Percentiles rank a stretch among this genome's conserved stretches.
phyloP scores from a whole-genome alignment of 306 rosid genomes.

The Luffa aegyptiaca region DNA sequence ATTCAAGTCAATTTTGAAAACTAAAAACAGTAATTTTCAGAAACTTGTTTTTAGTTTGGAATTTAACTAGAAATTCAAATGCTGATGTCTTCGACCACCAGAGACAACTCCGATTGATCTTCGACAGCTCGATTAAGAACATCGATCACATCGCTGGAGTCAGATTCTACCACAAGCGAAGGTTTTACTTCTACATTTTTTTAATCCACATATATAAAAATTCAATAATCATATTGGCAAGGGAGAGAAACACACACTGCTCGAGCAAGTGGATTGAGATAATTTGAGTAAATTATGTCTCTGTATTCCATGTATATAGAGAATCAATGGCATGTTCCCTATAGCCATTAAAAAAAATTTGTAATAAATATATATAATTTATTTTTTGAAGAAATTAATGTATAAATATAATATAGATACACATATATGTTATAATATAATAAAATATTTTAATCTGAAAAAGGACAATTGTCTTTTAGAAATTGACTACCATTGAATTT shows the following conservation, averaged over 20 bases:
- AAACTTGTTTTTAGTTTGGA: too few species aligned
- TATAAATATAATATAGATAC: background rate
- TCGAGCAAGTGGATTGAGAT: background rate
- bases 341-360: background rate
- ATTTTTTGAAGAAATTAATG: background rate
- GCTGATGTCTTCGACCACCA: too few species aligned
- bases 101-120: too few species aligned
- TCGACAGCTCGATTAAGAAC: too few species aligned
- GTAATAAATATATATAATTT: too few species aligned
- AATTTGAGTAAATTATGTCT: background rate
- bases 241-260: background rate
- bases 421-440: background rate
- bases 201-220: too few species aligned
- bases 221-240: background rate
- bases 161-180: too few species aligned
- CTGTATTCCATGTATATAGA: background rate
- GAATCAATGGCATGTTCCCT: background rate
- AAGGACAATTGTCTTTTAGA: conserved; percentile 4
- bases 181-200: too few species aligned
- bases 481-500: background rate
- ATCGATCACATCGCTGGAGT: too few species aligned
- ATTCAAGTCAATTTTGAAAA: too few species aligned
- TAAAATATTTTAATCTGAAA: background rate
- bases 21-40: too few species aligned
- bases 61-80: too few species aligned